Evolutionary conservation across 805 yeast genomes (phyloP), one percentile per base, ranked within the genome.

Genomic region (Blastobotrys terrestris): DNA sequence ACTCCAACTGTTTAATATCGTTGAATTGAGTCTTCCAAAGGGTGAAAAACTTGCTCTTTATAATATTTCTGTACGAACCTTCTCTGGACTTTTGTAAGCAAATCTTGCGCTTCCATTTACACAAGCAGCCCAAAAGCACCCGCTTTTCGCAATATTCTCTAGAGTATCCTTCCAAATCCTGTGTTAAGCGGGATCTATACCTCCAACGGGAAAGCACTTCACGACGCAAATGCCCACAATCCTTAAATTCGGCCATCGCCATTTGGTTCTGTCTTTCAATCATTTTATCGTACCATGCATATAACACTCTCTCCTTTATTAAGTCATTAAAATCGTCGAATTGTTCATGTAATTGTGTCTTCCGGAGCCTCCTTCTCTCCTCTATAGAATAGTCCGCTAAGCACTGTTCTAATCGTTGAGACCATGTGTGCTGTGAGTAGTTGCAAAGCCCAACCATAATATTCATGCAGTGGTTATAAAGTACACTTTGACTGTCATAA

Each of bases 391-490:
- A 46, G 15, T 56, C 60, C 11, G 26, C 15, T 11, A 58, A n/a
- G 39, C 51, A 51, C 39, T 41, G 53, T 2, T 49, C 51, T 20
- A 59, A 43, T 6, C 63, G 52, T 19, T 43, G 50, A 5, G 42
- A 43, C 63, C 63, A 59, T 1, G 57, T 55, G 11, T 52, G 44
- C 6, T 46, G 31, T 13, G 16, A 18, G 39, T 55, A 58, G 7
- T 43, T 49, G 15, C 57, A 53, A n/a, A 59, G 53, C 31, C 49
- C 51, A 19, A 56, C 46, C 26, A 58, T 31, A 16, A 51, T 52
- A 26, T 53, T 49, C 31, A 57, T 43, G 43, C 63, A 59, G 26
- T 54, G 53, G 39, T 41, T 43, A 43, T 58, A 58, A 6, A 47
- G 55, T 47, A 26, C 35, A 26, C 35, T 39, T 44, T 49, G 22